Conservation (phyloP, 768 basidiomycete genomes). For the Hemileccinum rubropunctum region DNA sequence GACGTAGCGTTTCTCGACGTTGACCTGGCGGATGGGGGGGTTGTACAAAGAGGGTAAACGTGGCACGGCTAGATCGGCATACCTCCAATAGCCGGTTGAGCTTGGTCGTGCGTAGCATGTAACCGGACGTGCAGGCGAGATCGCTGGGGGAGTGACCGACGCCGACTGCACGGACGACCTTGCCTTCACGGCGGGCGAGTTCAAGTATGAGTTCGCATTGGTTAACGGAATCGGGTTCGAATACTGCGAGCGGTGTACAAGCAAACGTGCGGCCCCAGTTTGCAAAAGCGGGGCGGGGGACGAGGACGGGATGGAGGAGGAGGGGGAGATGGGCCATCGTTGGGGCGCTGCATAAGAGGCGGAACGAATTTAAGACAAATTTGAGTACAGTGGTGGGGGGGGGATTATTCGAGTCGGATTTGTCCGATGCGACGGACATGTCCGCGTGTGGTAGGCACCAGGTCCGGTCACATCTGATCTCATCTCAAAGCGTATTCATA, state of each 20-base stretch:
- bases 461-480: slow-evolving; percentile 2
- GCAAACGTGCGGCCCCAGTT: slow-evolving; percentile 88
- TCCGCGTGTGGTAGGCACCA: slow-evolving; percentile 1
- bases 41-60: slow-evolving; percentile 11
- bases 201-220: slow-evolving; percentile 78
- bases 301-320: slow-evolving; percentile 43
- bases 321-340: slow-evolving; percentile 32
- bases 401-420: not conserved
- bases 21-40: slow-evolving; percentile 50
- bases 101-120: slow-evolving; percentile 77
- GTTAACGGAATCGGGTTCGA: slow-evolving; percentile 66
- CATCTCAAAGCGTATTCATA: too few relatives aligned
- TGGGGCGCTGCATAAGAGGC: not conserved
- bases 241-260: slow-evolving; percentile 67
- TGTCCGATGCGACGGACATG: slow-evolving; percentile 4
- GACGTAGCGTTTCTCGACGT: slow-evolving; percentile 63
- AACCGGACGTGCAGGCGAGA: slow-evolving; percentile 85
- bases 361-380: not conserved
- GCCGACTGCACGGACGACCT: slow-evolving; percentile 76
- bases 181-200: slow-evolving; percentile 70
- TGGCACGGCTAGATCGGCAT: slow-evolving; percentile 32
- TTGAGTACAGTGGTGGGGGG: slow-evolving; percentile 30
- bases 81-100: slow-evolving; percentile 78
- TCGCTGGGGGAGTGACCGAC: slow-evolving; percentile 94
- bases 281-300: slow-evolving; percentile 50